phyloP scores from a whole-genome alignment of 495 filamentous ascomycete species.

The Penicillium steckii region DNA sequence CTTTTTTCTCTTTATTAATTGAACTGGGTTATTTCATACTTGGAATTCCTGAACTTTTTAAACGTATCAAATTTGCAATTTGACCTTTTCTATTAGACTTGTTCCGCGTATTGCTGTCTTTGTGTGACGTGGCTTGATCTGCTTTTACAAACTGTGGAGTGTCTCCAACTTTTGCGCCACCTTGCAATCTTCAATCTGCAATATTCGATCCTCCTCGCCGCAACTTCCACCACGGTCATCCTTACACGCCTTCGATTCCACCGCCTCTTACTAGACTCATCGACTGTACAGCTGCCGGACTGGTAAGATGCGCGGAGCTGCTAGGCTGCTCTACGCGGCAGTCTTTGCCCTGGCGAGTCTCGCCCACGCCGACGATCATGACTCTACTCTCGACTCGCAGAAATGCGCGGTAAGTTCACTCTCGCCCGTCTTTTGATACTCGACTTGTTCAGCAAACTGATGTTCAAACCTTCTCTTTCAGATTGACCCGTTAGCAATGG shows the following conservation, averaged over 20 bases:
- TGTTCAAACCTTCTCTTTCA: slow-evolving; percentile 24
- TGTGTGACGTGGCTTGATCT: neutral
- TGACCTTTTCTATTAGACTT: neutral
- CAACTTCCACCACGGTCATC: neutral
- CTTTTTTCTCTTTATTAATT: too few relatives aligned
- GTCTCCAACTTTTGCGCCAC: slow-evolving; percentile 13
- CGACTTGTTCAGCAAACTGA: too few relatives aligned
- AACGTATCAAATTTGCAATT: neutral
- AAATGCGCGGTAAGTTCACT: slow-evolving; percentile 64
- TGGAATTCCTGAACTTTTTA: neutral
- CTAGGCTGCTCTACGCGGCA: slow-evolving; percentile 71
- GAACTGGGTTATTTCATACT: slow-evolving; percentile 6
- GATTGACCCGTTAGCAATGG: slow-evolving; percentile 62
- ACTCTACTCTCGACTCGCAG: slow-evolving; percentile 37
- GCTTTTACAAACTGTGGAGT: neutral
- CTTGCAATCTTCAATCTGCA: slow-evolving; percentile 8
- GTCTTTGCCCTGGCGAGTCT: slow-evolving; percentile 69
- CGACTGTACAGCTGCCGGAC: neutral
- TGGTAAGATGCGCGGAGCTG: slow-evolving; percentile 61
- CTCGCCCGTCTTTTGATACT: too few relatives aligned
- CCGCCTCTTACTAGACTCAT: neutral
- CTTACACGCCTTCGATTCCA: neutral
- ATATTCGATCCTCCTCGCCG: neutral
- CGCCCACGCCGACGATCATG: slow-evolving; percentile 38
- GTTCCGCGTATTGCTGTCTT: neutral